Evolutionary conservation across 1,139 yeast species (phyloP), one percentile per base, ranked within the genome.

Genomic region (Yamadazyma membranifaciens): DNA sequence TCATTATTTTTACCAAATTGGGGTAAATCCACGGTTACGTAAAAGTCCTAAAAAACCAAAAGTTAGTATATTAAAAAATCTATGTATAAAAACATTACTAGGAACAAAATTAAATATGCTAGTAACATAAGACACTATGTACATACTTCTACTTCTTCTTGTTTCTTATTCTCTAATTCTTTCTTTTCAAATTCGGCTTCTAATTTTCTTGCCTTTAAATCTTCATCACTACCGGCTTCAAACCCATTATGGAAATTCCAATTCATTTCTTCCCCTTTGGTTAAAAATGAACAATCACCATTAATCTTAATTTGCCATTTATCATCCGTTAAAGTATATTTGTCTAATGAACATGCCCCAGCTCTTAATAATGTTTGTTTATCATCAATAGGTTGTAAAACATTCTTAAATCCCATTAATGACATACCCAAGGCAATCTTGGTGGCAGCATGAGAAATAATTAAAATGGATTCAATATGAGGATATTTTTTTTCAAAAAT

Each of bases 251-350:
- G 80, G 65, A 87, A 87, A 49, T 82, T 78, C 96, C 96, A 87
- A 57, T 85, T 85, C 92, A 88, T 86, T 61, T 87, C 95, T 59
- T 87, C 95, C n/a, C 96, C 96, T 7, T 74, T 62, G 2, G 73
- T 59, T 47, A 87, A 67, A 51, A 80, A 86, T 36, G 75, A 80
- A 20, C 87, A 75, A 48, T 79, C 75, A 14, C 96, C 96, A 55
- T 83, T 83, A 73, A 75, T 68, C 16, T 67, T 69, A 37, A 80
- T 59, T 9, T 54, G 54, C 91, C 95, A 87, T 34, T 58, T 56
- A 6, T 62, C 57, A 2, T 41, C 50, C n/a, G 50, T 45, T 4
- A 33, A 29, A 38, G 17, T 57, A 59, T 50, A 69, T 56, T 51
- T 59, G 50, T 78, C 82, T 38, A 57, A 57, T 38, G 65, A 67